Conservation (phyloP, 2,329 filamentous ascomycete species). For the Xylaria sp. region DNA sequence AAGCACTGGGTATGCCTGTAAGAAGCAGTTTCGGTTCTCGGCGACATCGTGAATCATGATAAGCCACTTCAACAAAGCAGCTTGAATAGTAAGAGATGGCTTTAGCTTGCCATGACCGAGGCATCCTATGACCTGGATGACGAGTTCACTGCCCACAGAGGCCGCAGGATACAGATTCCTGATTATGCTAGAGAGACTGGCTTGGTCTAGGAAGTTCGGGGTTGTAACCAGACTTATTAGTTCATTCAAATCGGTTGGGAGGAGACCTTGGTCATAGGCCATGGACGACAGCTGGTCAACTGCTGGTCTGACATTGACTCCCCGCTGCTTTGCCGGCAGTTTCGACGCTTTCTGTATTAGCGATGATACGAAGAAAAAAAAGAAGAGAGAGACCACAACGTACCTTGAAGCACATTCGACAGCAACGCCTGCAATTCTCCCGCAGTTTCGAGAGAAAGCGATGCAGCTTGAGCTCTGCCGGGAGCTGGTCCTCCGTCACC, state of each 20-base stretch:
- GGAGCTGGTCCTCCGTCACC: background rate
- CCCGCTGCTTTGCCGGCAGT: constrained; percentile 73
- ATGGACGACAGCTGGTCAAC: constrained; percentile 71
- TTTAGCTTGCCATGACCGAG: constrained; percentile 84
- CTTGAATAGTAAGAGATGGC: constrained; percentile 76
- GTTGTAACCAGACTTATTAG: constrained; percentile 75
- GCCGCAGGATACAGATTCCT: constrained; percentile 81
- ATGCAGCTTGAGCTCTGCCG: constrained; percentile 8
- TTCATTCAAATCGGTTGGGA: constrained; percentile 67
- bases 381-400: background rate
- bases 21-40: constrained; percentile 70
- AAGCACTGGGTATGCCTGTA: constrained; percentile 77
- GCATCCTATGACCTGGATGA: constrained; percentile 75
- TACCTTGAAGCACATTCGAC: constrained; percentile 44
- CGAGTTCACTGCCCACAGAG: constrained; percentile 67
- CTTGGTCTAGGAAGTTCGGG: constrained; percentile 79
- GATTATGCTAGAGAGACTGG: constrained; percentile 73
- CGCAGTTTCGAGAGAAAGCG: constrained; percentile 9
- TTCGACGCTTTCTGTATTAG: constrained; percentile 61
- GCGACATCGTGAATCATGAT: constrained; percentile 79
- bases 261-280: constrained; percentile 75
- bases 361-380: background rate
- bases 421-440: constrained; percentile 39
- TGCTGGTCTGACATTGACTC: constrained; percentile 69
- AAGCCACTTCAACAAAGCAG: constrained; percentile 79